A percentile compares a stretch with the other conserved stretches of the same genome.
Conservation (phyloP, 2,329 filamentous ascomycete genomes). For the Shiraia sp. region DNA sequence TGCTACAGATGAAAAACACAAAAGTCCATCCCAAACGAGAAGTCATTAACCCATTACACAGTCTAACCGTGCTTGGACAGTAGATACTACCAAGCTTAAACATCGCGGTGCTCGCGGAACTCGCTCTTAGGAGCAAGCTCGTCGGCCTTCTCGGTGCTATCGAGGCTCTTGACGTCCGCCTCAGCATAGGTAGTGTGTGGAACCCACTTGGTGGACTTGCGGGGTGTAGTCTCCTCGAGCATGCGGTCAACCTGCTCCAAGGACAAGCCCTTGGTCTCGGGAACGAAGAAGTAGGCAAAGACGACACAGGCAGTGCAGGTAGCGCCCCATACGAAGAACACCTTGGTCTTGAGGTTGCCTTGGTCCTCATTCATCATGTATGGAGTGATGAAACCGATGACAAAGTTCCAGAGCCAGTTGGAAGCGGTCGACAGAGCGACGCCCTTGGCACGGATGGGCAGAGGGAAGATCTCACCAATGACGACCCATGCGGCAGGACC, state of each 20-base stretch:
- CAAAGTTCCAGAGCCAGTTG: conserved; percentile 91
- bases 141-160: conserved; percentile 8
- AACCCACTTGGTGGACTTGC: conserved; percentile 73
- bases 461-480: conserved; percentile 88
- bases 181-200: conserved; percentile 68
- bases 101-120: background rate
- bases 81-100: background rate
- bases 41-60: background rate
- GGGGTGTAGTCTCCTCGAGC: conserved; percentile 80
- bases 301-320: conserved; percentile 57
- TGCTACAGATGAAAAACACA: too few relatives aligned
- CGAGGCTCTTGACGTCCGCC: conserved; percentile 6
- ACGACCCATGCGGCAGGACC: conserved; percentile 73
- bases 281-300: conserved; percentile 77
- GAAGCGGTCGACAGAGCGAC: conserved; percentile 84
- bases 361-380: conserved; percentile 70
- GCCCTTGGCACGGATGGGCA: conserved; percentile 85
- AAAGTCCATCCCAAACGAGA: too few relatives aligned
- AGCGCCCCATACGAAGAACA: conserved; percentile 60
- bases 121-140: background rate
- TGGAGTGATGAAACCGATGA: conserved; percentile 60
- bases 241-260: conserved; percentile 81
- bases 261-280: conserved; percentile 75
- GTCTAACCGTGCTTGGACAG: background rate
- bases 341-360: conserved; percentile 63